Percentiles rank a stretch among this genome's conserved stretches.
These are phyloP conservation scores for Filobasidium uniguttulatum DNA, from an alignment of 1,284 basidiomycete species.

Conservation along the genomic window DNA sequence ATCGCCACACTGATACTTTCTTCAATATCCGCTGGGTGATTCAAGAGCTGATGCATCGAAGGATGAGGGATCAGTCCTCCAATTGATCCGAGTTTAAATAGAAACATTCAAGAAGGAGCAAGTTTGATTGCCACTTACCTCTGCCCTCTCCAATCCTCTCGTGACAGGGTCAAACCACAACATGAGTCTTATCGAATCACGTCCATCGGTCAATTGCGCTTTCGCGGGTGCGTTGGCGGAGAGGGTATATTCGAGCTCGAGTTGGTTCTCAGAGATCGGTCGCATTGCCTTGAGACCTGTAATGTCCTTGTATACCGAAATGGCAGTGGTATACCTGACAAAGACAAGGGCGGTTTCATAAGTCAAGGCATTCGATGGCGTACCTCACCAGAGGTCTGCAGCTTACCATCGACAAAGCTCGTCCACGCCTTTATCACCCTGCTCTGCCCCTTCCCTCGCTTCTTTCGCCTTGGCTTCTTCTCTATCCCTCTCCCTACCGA, in stretches of 20 bases:
- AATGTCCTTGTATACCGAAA: slow-evolving; percentile 50
- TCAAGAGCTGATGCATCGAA: slow-evolving; percentile 16
- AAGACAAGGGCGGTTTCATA: neutral
- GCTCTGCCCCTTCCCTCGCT: slow-evolving; percentile 38
- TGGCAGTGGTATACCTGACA: slow-evolving; percentile 52
- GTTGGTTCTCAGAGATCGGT: slow-evolving; percentile 54
- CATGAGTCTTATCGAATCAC: slow-evolving; percentile 19
- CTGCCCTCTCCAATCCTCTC: slow-evolving; percentile 23
- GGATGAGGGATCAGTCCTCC: neutral
- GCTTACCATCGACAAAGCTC: slow-evolving; percentile 32
- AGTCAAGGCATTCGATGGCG: neutral
- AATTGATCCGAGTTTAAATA: neutral
- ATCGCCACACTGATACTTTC: slow-evolving; percentile 52
- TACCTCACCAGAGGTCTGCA: neutral
- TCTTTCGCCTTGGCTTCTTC: slow-evolving; percentile 53
- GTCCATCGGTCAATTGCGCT: neutral
- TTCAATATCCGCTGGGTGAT: slow-evolving; percentile 43
- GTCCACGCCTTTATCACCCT: slow-evolving; percentile 41
- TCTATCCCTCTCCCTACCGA: slow-evolving; percentile 51
- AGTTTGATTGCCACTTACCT: slow-evolving; percentile 26
- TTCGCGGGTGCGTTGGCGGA: slow-evolving; percentile 4
- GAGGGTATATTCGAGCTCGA: slow-evolving; percentile 50
- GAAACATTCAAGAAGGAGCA: neutral
- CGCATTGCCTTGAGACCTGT: slow-evolving; percentile 49
- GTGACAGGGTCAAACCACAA: slow-evolving; percentile 23